Base-by-base conservation (phyloP, 2,329 filamentous ascomycete genomes). In the Parasarocladium wereldwijsianum region DNA sequence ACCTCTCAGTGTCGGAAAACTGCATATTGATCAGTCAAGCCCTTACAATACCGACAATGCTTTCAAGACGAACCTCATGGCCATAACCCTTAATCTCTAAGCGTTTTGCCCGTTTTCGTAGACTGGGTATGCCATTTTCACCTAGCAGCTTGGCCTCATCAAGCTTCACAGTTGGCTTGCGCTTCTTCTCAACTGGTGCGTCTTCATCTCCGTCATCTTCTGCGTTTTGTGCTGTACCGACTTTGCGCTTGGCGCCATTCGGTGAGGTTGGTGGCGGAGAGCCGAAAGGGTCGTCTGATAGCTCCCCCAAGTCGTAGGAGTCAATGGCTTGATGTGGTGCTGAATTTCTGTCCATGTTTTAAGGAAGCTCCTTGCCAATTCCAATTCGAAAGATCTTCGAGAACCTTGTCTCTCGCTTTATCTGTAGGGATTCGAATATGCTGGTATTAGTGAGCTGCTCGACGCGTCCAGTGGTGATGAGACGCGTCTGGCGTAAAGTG, bases 51-150 rank as follows among this genome's bases (percentile, higher is more conserved):
- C n/a, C n/a, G n/a, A n/a, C n/a, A n/a, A n/a, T n/a, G n/a, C n/a
- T n/a, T n/a, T n/a, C n/a, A n/a, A n/a, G n/a, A n/a, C n/a, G n/a
- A n/a, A 85, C 81, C 61, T 98, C 90, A 49, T 96, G 83, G 1
- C 86, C 87, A 52, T 93, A 96, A 29, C 90, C 90, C 49, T 87
- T 92, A 42, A 94, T 73, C 39, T 71, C 82, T 13, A 94, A 57
- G 17, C 72, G 66, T 31, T 70, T 25, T 18, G 34, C 76, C 41
- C 75, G 74, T 37, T 65, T 70, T 24, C 80, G 74, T 31, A 98
- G 59, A 43, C 78, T 84, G 2, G 84, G 83, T 36, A 98, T 85
- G 1, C 90, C 90, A 27, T 73, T 68, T 13, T 76, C 67, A 4
- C 84, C 90, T 2, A 96, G 63, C n/a, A 96, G 58, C 39, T 84